These are phyloP conservation scores for Cylindrotheca fusiformis DNA, from an alignment of 108 stramenopile species.

Conservation along the genomic window DNA sequence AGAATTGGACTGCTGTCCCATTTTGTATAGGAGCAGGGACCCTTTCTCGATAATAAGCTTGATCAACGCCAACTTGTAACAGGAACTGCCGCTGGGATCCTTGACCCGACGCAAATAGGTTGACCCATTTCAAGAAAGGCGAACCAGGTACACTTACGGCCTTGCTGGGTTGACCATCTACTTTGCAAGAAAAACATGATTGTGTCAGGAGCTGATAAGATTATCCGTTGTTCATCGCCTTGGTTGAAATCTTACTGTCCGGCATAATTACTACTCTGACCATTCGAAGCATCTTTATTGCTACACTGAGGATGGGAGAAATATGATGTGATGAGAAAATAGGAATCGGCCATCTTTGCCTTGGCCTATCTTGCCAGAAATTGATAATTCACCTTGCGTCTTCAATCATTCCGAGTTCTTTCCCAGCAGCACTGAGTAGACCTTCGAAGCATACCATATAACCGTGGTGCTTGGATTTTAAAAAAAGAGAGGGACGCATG, in stretches of 20 bases:
- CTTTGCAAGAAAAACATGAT: too few relatives aligned
- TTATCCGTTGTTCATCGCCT: too few relatives aligned
- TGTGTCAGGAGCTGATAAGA: too few relatives aligned
- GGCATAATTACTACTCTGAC: slow-evolving; percentile 59
- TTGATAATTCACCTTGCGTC: slow-evolving; percentile 53
- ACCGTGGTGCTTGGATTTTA: slow-evolving; percentile 73
- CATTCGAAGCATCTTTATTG: slow-evolving; percentile 80
- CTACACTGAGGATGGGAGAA: slow-evolving; percentile 31
- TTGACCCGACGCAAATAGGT: slow-evolving; percentile 27
- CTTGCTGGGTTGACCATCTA: slow-evolving; percentile 14
- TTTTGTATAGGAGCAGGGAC: slow-evolving; percentile 66
- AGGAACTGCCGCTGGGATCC: slow-evolving; percentile 31
- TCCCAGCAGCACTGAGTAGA: slow-evolving; percentile 80
- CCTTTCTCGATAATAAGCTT: slow-evolving; percentile 53
- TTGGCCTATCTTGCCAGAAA: neutral
- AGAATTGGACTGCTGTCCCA: slow-evolving; percentile 63
- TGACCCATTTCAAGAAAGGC: slow-evolving; percentile 67
- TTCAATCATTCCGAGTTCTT: slow-evolving; percentile 89
- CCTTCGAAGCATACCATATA: slow-evolving; percentile 88
- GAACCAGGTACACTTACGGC: slow-evolving; percentile 55
- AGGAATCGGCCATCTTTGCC: too few relatives aligned
- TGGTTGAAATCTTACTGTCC: slow-evolving; percentile 18
- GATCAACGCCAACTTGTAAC: slow-evolving; percentile 67
- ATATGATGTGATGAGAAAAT: neutral
- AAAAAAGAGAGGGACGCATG: too few relatives aligned